Conservation (phyloP, 345 rosid species). For the Eucalyptus paniculata region DNA sequence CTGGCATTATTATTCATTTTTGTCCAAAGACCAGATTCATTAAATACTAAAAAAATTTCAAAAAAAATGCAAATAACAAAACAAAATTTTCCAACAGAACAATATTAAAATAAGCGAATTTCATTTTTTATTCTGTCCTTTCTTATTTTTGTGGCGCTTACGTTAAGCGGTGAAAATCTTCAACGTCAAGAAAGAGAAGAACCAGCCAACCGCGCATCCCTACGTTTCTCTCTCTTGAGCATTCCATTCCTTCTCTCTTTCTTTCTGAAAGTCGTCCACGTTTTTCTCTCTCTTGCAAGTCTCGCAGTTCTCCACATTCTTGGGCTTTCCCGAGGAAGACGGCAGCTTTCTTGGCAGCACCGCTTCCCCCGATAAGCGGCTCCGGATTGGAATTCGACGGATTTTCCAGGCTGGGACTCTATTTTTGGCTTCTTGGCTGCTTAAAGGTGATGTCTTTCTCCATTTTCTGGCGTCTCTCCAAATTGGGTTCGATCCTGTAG, state of each 20-base stretch:
- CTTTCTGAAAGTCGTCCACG: background rate
- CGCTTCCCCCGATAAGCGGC: constrained; percentile 11
- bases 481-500: constrained; percentile 22
- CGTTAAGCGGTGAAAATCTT: constrained; percentile 30
- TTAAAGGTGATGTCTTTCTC: background rate
- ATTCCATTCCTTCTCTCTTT: background rate
- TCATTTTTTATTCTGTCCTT: background rate
- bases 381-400: background rate
- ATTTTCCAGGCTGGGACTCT: background rate
- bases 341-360: background rate
- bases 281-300: background rate
- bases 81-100: background rate
- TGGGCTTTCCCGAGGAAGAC: background rate
- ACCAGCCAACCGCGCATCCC: background rate
- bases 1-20: background rate
- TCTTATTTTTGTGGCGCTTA: constrained; percentile 24
- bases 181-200: background rate
- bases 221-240: no score
- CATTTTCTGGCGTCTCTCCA: constrained; percentile 1
- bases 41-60: background rate
- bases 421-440: background rate
- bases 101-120: background rate
- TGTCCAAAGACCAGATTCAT: background rate
- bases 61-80: background rate
- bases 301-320: background rate